Evolutionary conservation across 768 basidiomycete species (phyloP).

Genomic region (Kondoa subrosea): DNA sequence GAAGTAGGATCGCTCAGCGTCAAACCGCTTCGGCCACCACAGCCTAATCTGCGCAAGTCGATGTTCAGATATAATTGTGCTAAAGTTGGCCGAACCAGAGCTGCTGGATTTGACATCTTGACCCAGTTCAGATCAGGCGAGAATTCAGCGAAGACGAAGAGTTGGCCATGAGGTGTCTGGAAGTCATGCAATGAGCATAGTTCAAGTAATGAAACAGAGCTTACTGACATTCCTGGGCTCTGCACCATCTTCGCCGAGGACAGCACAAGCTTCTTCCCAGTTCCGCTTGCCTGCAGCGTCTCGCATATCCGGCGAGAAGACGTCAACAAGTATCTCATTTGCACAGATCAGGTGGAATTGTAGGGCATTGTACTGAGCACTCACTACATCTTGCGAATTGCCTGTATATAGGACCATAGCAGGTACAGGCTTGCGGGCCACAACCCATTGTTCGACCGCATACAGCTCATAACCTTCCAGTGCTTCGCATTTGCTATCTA

Average conservation of each 20-base stretch:
- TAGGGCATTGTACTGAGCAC: background rate
- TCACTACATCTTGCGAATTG: slow-evolving; percentile 10
- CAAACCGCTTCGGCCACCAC: slow-evolving; percentile 16
- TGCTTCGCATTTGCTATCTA: background rate
- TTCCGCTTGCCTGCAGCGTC: background rate
- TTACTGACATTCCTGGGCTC: slow-evolving; percentile 8
- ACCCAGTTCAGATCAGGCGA: slow-evolving; percentile 12
- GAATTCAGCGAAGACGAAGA: slow-evolving; percentile 10
- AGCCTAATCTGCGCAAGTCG: slow-evolving; percentile 17
- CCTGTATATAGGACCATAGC: slow-evolving; percentile 11
- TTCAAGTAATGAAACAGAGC: background rate
- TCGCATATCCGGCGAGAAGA: slow-evolving; percentile 3
- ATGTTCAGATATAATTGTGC: slow-evolving; percentile 15
- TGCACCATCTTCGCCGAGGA: slow-evolving; percentile 1
- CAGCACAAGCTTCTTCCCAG: background rate
- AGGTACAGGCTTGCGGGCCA: slow-evolving; percentile 9
- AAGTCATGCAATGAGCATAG: background rate
- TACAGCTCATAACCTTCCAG: slow-evolving; percentile 7
- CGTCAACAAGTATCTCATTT: slow-evolving; percentile 15
- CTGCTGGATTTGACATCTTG: slow-evolving; percentile 6
- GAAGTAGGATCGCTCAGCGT: slow-evolving; percentile 11
- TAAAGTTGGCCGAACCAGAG: background rate
- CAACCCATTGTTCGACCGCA: slow-evolving; percentile 18
- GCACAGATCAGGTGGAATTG: background rate
- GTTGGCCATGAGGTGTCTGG: slow-evolving; percentile 13